These are phyloP conservation scores for Daldinia grandis DNA, from an alignment of 495 filamentous ascomycete genomes.

Conservation along the genomic window DNA sequence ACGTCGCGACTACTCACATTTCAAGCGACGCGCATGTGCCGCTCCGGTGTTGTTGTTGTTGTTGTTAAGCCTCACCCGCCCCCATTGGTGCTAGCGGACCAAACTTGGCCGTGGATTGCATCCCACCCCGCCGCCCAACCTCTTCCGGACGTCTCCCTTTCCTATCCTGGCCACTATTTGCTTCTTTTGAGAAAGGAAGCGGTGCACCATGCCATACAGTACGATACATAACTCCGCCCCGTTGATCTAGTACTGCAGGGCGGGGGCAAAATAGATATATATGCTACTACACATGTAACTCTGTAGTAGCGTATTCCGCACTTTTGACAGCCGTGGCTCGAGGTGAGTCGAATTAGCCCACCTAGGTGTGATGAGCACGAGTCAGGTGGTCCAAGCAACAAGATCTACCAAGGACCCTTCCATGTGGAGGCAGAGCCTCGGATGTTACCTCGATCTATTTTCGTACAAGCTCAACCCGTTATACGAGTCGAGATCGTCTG, in stretches of 20 bases:
- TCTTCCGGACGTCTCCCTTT: background rate
- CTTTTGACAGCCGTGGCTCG: no score
- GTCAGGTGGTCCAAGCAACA: background rate
- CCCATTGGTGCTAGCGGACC: background rate
- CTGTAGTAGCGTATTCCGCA: background rate
- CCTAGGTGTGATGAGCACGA: background rate
- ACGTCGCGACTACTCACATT: background rate
- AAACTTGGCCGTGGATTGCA: background rate
- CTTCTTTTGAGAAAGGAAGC: background rate
- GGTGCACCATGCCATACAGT: background rate
- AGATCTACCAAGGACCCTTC: constrained; percentile 1
- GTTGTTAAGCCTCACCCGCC: background rate
- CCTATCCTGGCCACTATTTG: background rate
- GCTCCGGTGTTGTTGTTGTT: no score
- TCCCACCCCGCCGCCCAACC: background rate
- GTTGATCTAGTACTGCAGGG: constrained; percentile 1
- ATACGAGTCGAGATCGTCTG: background rate
- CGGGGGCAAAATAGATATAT: background rate
- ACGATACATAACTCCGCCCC: background rate
- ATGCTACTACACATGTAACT: no score
- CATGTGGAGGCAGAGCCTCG: background rate
- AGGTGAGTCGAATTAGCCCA: background rate
- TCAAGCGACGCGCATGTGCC: background rate
- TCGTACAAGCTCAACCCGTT: background rate
- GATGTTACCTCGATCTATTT: constrained; percentile 1